A percentile compares a stretch with the other conserved stretches of the same genome.
These are phyloP conservation scores for Eucalyptus curtisii DNA, from an alignment of 345 rosid genomes.

Conservation along the genomic window DNA sequence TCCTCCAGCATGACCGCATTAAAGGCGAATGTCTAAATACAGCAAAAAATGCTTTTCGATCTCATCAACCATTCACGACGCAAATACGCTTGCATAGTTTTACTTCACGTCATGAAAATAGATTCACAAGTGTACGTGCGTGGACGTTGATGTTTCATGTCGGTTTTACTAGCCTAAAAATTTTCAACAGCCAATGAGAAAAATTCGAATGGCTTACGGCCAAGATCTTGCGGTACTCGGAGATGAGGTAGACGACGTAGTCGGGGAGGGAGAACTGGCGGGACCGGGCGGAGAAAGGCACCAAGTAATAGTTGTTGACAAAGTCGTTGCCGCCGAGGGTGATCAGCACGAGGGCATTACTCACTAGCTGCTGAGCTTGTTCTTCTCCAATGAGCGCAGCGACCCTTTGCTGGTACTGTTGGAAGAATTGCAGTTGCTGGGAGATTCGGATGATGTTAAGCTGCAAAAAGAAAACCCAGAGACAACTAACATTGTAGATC, in stretches of 20 bases:
- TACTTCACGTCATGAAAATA: background rate
- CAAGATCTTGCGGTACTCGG: slow-evolving; percentile 50
- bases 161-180: background rate
- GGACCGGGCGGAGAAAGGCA: slow-evolving; percentile 73
- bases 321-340: slow-evolving; percentile 80
- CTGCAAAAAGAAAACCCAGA: slow-evolving; percentile 14
- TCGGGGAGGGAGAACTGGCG: slow-evolving; percentile 53
- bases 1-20: background rate
- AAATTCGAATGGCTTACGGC: slow-evolving; percentile 8
- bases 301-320: slow-evolving; percentile 70
- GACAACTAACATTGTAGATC: background rate
- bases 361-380: slow-evolving; percentile 34
- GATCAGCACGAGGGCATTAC: slow-evolving; percentile 39
- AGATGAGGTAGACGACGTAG: slow-evolving; percentile 41
- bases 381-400: slow-evolving; percentile 26
- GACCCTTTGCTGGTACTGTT: slow-evolving; percentile 55
- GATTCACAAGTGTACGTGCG: background rate
- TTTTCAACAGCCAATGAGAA: background rate
- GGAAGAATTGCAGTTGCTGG: slow-evolving; percentile 40
- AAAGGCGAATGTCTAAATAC: background rate
- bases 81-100: background rate
- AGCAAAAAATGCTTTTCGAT: background rate
- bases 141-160: background rate
- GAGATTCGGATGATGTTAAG: slow-evolving; percentile 51
- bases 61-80: background rate